phyloP scores from a whole-genome alignment of 768 basidiomycete genomes.

The Trametes cubensis region DNA sequence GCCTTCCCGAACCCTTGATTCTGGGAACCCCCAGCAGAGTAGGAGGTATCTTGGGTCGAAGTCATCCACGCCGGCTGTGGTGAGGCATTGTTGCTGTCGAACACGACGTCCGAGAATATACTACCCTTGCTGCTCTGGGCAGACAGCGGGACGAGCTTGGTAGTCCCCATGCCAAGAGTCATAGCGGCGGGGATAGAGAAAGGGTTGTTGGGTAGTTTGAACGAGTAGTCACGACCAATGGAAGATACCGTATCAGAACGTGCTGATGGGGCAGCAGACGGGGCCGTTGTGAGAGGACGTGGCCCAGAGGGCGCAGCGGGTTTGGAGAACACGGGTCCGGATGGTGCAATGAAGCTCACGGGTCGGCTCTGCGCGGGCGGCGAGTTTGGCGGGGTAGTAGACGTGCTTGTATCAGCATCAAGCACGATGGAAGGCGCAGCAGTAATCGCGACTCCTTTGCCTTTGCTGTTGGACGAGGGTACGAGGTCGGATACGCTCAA shows the following conservation, averaged over 20 bases:
- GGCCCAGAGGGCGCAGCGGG: conserved; percentile 42
- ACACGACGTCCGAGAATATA: conserved; percentile 51
- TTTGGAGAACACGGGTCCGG: conserved; percentile 63
- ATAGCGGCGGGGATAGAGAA: conserved; percentile 50
- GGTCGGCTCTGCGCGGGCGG: conserved; percentile 40
- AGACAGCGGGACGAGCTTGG: conserved; percentile 36
- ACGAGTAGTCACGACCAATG: conserved; percentile 35
- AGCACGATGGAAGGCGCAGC: neutral
- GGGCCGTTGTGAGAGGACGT: conserved; percentile 34
- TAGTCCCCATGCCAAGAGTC: conserved; percentile 46
- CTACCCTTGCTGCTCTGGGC: conserved; percentile 60
- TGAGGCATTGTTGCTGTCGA: conserved; percentile 48
- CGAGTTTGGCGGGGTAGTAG: conserved; percentile 62
- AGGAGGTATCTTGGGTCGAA: conserved; percentile 62
- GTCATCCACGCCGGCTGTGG: conserved; percentile 55
- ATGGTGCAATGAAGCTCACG: conserved; percentile 27
- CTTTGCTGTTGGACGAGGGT: conserved; percentile 33
- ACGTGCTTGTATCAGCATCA: conserved; percentile 37
- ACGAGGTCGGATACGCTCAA: conserved; percentile 64
- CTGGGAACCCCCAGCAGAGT: conserved; percentile 37
- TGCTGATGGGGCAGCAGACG: conserved; percentile 23
- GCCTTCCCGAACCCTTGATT: conserved; percentile 8
- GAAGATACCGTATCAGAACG: conserved; percentile 4
- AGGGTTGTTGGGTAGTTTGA: conserved; percentile 40
- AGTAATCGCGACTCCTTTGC: neutral